These are phyloP conservation scores for Salix arbutifolia DNA, from an alignment of 345 rosid genomes.

Conservation along the genomic window DNA sequence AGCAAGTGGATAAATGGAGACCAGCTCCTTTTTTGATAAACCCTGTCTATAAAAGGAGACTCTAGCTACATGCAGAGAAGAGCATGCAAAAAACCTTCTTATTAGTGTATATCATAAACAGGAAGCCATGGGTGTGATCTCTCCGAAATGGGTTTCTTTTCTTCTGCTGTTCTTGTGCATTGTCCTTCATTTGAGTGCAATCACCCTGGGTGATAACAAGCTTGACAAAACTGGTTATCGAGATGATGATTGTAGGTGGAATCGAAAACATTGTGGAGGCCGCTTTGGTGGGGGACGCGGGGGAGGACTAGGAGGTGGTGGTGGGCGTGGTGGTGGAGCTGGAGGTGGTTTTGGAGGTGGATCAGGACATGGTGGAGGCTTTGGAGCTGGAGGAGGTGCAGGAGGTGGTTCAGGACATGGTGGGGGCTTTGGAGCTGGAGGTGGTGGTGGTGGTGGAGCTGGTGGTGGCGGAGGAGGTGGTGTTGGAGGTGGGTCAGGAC, in stretches of 20 bases:
- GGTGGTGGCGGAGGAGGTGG: conserved; percentile 1
- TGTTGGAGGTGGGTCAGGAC: neutral
- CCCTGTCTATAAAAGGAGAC: neutral
- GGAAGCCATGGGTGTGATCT: neutral
- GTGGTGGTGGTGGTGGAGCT: conserved; percentile 33
- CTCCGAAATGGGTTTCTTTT: conserved; percentile 33
- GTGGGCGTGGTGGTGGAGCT: neutral
- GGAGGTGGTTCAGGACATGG: neutral
- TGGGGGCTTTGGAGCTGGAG: conserved; percentile 11
- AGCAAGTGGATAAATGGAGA: neutral
- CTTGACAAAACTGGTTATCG: conserved; percentile 21
- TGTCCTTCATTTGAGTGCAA: conserved; percentile 26
- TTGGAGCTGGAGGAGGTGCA: neutral
- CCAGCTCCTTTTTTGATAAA: too few species aligned
- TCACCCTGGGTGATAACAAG: conserved; percentile 18
- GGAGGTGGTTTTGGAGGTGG: neutral
- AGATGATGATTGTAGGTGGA: conserved; percentile 18
- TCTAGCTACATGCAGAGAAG: neutral
- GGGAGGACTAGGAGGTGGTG: conserved; percentile 6
- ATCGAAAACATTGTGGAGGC: conserved; percentile 26
- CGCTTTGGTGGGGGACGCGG: conserved; percentile 15
- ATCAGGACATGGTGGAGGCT: neutral
- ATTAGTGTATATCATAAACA: neutral
- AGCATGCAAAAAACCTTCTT: neutral
- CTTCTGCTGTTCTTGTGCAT: conserved; percentile 20